Evolutionary conservation across 129 eudicot genomes (phyloP).

Genomic region (Gnaphalium uliginosum): DNA sequence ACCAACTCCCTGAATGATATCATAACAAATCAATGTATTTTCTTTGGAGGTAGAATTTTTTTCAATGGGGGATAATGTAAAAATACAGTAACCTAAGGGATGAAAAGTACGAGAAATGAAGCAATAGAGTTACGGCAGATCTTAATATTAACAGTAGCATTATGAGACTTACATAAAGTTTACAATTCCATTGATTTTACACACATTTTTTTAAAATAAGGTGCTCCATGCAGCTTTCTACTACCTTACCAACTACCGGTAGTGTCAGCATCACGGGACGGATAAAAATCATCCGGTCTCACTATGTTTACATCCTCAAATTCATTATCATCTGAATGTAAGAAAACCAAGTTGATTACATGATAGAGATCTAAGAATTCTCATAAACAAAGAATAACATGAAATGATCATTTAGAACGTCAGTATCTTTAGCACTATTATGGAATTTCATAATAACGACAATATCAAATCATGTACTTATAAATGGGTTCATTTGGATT

Average conservation of each 20-base stretch:
- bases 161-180: conserved; percentile 16
- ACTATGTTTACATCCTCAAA: conserved; percentile 86
- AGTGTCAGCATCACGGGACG: conserved; percentile 66
- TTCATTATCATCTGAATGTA: conserved; percentile 68
- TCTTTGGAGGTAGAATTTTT: neutral
- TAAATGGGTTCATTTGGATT: neutral
- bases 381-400: conserved; percentile 3
- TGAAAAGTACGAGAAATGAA: neutral
- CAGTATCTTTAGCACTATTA: neutral
- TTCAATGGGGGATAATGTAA: neutral
- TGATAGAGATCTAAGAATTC: neutral
- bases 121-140: conserved; percentile 4
- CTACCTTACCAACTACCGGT: conserved; percentile 53
- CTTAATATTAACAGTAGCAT: conserved; percentile 17
- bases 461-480: neutral
- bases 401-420: neutral
- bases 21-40: neutral
- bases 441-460: neutral
- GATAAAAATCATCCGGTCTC: conserved; percentile 64
- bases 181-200: conserved; percentile 14
- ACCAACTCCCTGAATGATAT: neutral
- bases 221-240: conserved; percentile 14
- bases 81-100: neutral
- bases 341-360: conserved; percentile 1
- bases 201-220: neutral